Evolutionary conservation across 2,329 filamentous ascomycete species (phyloP), one percentile per base, ranked within the genome.

Genomic region (Colletotrichum lini): DNA sequence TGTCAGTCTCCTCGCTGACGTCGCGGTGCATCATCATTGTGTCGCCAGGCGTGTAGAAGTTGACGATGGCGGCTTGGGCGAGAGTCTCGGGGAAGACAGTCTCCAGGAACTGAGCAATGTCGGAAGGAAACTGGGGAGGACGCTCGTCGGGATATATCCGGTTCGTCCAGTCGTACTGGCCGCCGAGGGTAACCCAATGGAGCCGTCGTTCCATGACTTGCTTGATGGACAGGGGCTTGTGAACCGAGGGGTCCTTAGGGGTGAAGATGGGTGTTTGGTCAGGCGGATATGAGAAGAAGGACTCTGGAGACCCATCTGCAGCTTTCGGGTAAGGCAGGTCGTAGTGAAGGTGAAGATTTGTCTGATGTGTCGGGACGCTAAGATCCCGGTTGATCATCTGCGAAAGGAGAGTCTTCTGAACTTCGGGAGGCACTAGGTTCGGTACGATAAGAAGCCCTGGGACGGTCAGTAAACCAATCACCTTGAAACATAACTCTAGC

Each of bases 101-200:
- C 66, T 90, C 86, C 0, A 98, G 83, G 9, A 98, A 88, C 1
- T 78, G 80, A 4, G 90, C 90, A 59, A 97, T 87, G 77, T 98
- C 94, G 1, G 79, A 50, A 0, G 96, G 95, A 76, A 98, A 98
- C 0, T 83, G 77, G 0, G 94, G 94, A 0, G 93, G 91, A 4
- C 80, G 72, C n/a, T 87, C 86, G 12, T 85, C 80, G 0, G 95
- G 95, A 78, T 98, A 98, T 15, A 89, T 84, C 75, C 97, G 95
- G 67, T 90, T 89, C 0, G 95, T 97, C 96, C 96, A 98, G 83
- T 98, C 94, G 80, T 98, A 98, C 80, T 98, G 96, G 0, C 95
- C 96, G 60, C 96, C 96, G 3, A 99, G 88, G 0, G 96, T 98
- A 52, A 97, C 89, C 96, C 96, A 99, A 75, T 96, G 94, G 30